A percentile compares a stretch with the other conserved stretches of the same genome.
Evolutionary conservation across 257 asterid species (phyloP).

Genomic region (Prunella vulgaris): DNA sequence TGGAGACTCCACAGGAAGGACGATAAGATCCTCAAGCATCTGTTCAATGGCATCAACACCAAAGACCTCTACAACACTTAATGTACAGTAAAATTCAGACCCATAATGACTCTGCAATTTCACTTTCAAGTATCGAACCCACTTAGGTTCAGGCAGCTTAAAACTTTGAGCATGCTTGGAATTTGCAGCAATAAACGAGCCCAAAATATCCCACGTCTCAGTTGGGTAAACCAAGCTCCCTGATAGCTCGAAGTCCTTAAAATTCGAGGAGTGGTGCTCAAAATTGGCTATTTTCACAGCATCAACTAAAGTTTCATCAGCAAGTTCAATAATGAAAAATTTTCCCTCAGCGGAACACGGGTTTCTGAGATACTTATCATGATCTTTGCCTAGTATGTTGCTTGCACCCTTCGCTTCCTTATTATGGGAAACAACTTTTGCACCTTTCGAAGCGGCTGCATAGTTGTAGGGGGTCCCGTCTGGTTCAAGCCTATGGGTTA

Average conservation of each 20-base stretch:
- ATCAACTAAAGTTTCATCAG: slow-evolving; percentile 83
- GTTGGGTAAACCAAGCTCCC: slow-evolving; percentile 83
- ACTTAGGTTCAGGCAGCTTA: slow-evolving; percentile 79
- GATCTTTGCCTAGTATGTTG: slow-evolving; percentile 79
- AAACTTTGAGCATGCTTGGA: slow-evolving; percentile 82
- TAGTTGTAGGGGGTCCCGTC: slow-evolving; percentile 87
- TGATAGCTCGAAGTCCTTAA: slow-evolving; percentile 70
- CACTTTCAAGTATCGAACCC: slow-evolving; percentile 86
- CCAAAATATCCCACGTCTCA: slow-evolving; percentile 65
- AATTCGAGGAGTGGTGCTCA: slow-evolving; percentile 86
- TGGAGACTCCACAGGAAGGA: slow-evolving; percentile 51
- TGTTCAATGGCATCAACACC: slow-evolving; percentile 95
- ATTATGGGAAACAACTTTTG: slow-evolving; percentile 81
- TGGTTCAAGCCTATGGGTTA: slow-evolving; percentile 82
- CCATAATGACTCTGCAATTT: slow-evolving; percentile 78
- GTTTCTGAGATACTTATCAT: slow-evolving; percentile 81
- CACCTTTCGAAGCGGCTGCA: slow-evolving; percentile 90
- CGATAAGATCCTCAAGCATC: slow-evolving; percentile 95
- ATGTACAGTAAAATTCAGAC: slow-evolving; percentile 84
- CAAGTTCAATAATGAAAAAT: slow-evolving; percentile 71
- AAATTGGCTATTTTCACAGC: slow-evolving; percentile 84
- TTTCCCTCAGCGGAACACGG: slow-evolving; percentile 81
- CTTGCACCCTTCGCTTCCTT: slow-evolving; percentile 88
- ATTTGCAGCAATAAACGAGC: slow-evolving; percentile 75
- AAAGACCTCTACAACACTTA: slow-evolving; percentile 85